Base-by-base conservation (phyloP, 139 green algal species). In the Chlorella sp. region DNA sequence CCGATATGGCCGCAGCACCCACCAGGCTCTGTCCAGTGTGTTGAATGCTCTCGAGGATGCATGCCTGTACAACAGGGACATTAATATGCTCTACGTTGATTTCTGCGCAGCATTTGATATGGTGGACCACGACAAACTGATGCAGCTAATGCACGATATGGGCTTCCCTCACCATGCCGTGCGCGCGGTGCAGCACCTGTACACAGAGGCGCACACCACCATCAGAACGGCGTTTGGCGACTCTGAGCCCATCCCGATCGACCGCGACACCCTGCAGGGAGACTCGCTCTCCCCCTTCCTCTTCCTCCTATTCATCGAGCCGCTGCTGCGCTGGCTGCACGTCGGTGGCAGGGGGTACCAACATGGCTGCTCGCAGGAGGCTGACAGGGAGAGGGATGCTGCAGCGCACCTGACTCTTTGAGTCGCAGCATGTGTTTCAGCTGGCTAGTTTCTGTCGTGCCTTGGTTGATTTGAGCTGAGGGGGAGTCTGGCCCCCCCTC, bases 101-200 rank as follows among this genome's bases (percentile, higher is more conserved):
- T 82, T 84, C 58, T 75, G 67, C 12, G 70, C 67, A 35, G 81
- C 82, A 21, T 85, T 90, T 35, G 76, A 87, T 31, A 87, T 76
- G 1, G 75, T 85, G 17, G 45, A 77, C 12, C 84, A 89, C 43
- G 76, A 84, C 41, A 72, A 73, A 2, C 68, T 89, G 8, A 50
- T 89, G 0, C 43, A 50, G n/a, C 77, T 85, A 2, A 74, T 86
- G 77, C 70, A 63, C 19, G 77, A 85, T 55, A 46, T 85, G 12
- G 80, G 80, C 21, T 80, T 86, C 42, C 77, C 80, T 2, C 31
- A 11, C 7, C 79, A 85, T 29, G 67, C 71, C 3, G 77, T 87
- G 0, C 58, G 82, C 17, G 77, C 78, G 0, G 63, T 90, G 0
- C 75, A 74, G 29, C 42, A 84, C n/a, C 63, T 89, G 4, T 89